Evolutionary conservation across 495 filamentous ascomycete genomes (phyloP).

Genomic region (Aspergillus haitiensis): DNA sequence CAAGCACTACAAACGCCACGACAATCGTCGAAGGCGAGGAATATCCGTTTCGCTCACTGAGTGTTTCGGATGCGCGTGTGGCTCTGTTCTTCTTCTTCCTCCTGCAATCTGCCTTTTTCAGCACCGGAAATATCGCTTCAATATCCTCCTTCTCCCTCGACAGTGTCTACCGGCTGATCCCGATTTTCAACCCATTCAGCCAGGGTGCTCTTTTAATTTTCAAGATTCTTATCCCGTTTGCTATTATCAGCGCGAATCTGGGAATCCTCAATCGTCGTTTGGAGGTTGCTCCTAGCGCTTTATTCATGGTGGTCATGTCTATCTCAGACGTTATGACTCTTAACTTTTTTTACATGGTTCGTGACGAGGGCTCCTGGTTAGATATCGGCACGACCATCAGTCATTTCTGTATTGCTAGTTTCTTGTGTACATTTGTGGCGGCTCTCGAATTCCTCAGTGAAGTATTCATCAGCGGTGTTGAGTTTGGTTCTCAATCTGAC

Average conservation of each 20-base stretch:
- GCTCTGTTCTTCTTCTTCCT: conserved; percentile 94
- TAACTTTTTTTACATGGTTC: conserved; percentile 97
- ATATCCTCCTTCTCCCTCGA: conserved; percentile 94
- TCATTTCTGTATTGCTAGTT: conserved; percentile 88
- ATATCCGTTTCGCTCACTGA: conserved; percentile 66
- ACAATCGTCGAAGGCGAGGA: conserved; percentile 38
- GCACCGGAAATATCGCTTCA: conserved; percentile 94
- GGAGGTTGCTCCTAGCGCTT: conserved; percentile 73
- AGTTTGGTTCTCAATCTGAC: conserved; percentile 51
- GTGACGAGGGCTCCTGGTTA: conserved; percentile 93
- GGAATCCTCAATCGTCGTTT: conserved; percentile 88
- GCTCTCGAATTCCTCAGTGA: conserved; percentile 83
- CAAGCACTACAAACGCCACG: conserved; percentile 25
- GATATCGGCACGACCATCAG: conserved; percentile 96
- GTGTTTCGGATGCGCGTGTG: conserved; percentile 78
- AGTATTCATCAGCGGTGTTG: conserved; percentile 77
- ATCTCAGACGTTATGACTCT: conserved; percentile 90
- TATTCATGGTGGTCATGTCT: conserved; percentile 95
- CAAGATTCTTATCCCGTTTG: conserved; percentile 93
- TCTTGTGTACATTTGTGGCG: conserved; percentile 88
- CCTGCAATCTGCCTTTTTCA: conserved; percentile 95
- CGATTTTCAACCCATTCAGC: conserved; percentile 90
- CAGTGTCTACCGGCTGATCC: conserved; percentile 85
- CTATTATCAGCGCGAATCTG: conserved; percentile 86
- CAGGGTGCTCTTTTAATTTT: conserved; percentile 85